A percentile compares a stretch with the other conserved stretches of the same genome.
phyloP scores from a whole-genome alignment of 2,329 filamentous ascomycete species.

The Pezicula rhizophila region DNA sequence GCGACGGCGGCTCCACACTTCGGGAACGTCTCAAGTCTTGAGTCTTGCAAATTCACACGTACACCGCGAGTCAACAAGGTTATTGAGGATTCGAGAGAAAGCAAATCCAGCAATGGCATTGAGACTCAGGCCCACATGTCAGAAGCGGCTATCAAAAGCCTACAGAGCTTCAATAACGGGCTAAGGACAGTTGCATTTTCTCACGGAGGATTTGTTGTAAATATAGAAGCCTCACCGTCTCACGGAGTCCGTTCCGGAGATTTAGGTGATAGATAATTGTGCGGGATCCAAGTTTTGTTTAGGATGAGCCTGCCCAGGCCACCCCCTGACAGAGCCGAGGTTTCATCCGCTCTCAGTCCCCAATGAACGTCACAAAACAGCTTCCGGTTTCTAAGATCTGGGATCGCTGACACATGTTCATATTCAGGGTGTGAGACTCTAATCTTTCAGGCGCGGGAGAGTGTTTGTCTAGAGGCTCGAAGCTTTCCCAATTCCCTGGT shows the following conservation, averaged over 20 bases:
- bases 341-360: constrained; percentile 20
- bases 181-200: too few species aligned
- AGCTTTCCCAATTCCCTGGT: constrained; percentile 4
- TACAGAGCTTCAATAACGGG: too few species aligned
- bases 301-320: not conserved
- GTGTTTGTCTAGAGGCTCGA: not conserved
- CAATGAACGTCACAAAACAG: constrained; percentile 15
- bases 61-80: too few species aligned
- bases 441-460: constrained; percentile 7
- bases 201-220: not conserved
- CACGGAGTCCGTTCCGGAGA: not conserved
- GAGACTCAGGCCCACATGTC: not conserved
- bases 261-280: not conserved
- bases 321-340: constrained; percentile 3
- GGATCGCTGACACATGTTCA: constrained; percentile 4
- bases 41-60: not conserved
- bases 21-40: not conserved
- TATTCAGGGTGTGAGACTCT: constrained; percentile 12
- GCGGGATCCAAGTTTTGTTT: not conserved
- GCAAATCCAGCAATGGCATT: not conserved
- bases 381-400: constrained; percentile 10
- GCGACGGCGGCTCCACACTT: not conserved
- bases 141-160: not conserved
- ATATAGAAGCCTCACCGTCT: not conserved
- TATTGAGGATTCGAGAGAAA: too few species aligned